Conservation (phyloP, 2,329 filamentous ascomycete species). For the Chaetothyriales sp. region DNA sequence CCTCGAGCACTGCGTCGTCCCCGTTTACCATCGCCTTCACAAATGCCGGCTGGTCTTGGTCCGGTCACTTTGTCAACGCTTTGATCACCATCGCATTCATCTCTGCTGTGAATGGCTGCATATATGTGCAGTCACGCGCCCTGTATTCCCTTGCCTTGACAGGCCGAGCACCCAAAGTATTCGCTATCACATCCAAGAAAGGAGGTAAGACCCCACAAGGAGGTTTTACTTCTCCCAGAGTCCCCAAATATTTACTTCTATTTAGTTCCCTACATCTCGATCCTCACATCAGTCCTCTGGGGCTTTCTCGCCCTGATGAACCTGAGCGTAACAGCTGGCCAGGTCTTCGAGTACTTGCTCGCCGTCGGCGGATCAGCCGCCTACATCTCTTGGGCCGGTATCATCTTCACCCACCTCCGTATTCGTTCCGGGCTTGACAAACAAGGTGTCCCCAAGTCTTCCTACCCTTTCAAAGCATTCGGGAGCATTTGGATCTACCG, state of each 20-base stretch:
- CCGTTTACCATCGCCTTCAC: constrained; percentile 40
- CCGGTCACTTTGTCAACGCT: constrained; percentile 63
- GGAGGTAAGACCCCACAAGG: constrained; percentile 59
- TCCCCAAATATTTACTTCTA: constrained; percentile 55
- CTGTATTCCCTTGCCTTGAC: constrained; percentile 37
- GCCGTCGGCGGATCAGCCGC: constrained; percentile 35
- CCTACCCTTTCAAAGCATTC: constrained; percentile 27
- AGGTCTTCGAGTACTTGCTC: constrained; percentile 35
- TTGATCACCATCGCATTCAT: constrained; percentile 60
- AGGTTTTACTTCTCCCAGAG: constrained; percentile 42
- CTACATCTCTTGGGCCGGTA: constrained; percentile 38
- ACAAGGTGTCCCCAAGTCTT: constrained; percentile 25
- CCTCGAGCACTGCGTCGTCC: constrained; percentile 25
- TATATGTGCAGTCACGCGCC: constrained; percentile 42
- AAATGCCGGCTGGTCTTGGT: constrained; percentile 31
- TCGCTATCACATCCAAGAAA: constrained; percentile 36
- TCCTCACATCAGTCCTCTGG: constrained; percentile 3
- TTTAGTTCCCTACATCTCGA: constrained; percentile 29
- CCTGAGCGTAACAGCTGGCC: constrained; percentile 13
- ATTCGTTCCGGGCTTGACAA: constrained; percentile 30
- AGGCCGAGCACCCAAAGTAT: constrained; percentile 39
- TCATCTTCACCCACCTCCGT: constrained; percentile 34
- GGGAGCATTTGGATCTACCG: constrained; percentile 2
- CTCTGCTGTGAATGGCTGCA: constrained; percentile 54
- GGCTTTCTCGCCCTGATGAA: constrained; percentile 28